Conservation (phyloP, 1,284 basidiomycete genomes). For the Ustilago trichophora region DNA sequence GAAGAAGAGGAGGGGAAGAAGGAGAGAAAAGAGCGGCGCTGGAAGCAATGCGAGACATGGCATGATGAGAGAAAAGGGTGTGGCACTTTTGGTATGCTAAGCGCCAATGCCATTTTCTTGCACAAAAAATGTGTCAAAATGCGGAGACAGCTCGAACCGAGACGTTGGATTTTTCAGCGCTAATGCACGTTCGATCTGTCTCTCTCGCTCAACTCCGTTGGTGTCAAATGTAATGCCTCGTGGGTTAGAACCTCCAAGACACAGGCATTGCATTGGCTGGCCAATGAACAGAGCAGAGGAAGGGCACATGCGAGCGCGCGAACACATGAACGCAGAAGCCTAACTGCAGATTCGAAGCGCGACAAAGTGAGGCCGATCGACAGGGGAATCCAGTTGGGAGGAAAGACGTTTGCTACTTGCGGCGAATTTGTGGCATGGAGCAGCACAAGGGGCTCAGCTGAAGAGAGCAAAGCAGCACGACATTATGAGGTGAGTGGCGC, state of each 20-base stretch:
- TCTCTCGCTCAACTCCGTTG: too few species aligned
- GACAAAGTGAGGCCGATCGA: neutral
- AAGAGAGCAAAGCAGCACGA: neutral
- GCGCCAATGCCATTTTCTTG: neutral
- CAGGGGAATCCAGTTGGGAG: neutral
- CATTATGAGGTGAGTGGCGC: slow-evolving; percentile 9
- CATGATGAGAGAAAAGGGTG: neutral
- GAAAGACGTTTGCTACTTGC: neutral
- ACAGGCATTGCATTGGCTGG: neutral
- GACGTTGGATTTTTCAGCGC: slow-evolving; percentile 2
- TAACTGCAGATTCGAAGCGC: neutral
- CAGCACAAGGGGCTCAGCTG: neutral
- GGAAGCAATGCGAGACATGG: neutral
- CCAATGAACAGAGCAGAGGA: neutral
- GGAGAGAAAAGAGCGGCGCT: too few species aligned
- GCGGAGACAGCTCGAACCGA: slow-evolving; percentile 1
- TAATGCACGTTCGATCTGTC: neutral
- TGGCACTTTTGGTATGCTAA: slow-evolving; percentile 3
- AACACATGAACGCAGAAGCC: neutral
- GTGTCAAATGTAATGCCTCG: too few species aligned
- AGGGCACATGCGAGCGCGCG: too few species aligned
- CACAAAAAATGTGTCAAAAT: neutral
- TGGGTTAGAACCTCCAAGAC: neutral
- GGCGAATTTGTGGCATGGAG: neutral
- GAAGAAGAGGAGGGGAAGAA: too few species aligned